A percentile compares a stretch with the other conserved stretches of the same genome.
These are phyloP conservation scores for Exophiala phaeomuriformis DNA, from an alignment of 2,329 filamentous ascomycete species.

Conservation along the genomic window DNA sequence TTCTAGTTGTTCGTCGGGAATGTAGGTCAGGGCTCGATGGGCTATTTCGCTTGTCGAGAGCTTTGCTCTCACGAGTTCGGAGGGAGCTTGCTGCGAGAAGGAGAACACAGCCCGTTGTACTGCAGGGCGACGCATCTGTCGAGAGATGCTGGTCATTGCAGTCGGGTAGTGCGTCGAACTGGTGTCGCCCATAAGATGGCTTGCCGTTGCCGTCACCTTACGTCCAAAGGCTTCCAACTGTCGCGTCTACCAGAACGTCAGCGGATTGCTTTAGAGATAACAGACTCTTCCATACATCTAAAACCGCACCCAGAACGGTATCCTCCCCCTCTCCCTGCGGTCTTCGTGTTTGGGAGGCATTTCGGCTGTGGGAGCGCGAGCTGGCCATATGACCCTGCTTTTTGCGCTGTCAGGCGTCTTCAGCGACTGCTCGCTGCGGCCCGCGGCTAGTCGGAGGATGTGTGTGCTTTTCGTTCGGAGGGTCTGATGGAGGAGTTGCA, in stretches of 20 bases:
- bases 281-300: constrained; percentile 34
- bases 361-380: constrained; percentile 33
- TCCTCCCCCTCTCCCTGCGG: constrained; percentile 37
- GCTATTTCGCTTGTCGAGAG: constrained; percentile 89
- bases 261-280: background rate
- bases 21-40: constrained; percentile 77
- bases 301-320: constrained; percentile 41
- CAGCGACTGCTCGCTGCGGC: background rate
- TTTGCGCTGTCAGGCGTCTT: constrained; percentile 1
- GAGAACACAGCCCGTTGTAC: constrained; percentile 87
- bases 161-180: constrained; percentile 66
- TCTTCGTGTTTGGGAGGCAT: constrained; percentile 40
- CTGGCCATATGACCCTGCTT: constrained; percentile 36
- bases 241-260: constrained; percentile 54
- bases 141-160: constrained; percentile 83
- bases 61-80: constrained; percentile 84
- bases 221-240: constrained; percentile 87
- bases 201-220: constrained; percentile 90
- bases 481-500: background rate
- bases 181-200: constrained; percentile 67
- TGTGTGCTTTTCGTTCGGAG: too few species aligned
- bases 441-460: too few species aligned
- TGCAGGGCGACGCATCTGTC: constrained; percentile 73
- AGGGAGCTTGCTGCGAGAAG: constrained; percentile 83
- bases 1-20: constrained; percentile 80